These are phyloP conservation scores for Barnettozyma sp. DNA, from an alignment of 805 yeast genomes.

Conservation along the genomic window DNA sequence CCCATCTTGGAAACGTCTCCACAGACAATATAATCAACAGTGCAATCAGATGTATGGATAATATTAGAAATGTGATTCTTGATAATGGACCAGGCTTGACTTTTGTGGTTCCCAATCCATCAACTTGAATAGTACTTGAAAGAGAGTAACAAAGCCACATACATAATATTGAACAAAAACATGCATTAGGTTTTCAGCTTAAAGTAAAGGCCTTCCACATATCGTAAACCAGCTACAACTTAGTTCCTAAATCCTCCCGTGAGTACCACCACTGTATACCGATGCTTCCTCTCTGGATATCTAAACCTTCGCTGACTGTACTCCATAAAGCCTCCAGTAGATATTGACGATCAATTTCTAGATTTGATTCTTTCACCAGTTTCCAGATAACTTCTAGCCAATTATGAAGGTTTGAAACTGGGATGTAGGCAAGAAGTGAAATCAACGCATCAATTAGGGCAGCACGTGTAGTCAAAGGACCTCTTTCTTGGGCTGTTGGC, in stretches of 20 bases:
- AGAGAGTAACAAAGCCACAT: too few relatives aligned
- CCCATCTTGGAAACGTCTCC: constrained; percentile 70
- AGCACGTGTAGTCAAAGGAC: constrained; percentile 35
- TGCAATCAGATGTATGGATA: constrained; percentile 46
- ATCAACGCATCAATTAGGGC: constrained; percentile 42
- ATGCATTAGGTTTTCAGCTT: too few relatives aligned
- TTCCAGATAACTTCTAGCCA: constrained; percentile 45
- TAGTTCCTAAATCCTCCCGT: constrained; percentile 9
- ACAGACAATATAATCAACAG: constrained; percentile 47
- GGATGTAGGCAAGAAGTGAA: constrained; percentile 47
- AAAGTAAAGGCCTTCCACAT: too few relatives aligned
- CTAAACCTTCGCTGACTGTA: constrained; percentile 49
- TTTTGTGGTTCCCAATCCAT: constrained; percentile 4
- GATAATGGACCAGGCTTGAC: constrained; percentile 16
- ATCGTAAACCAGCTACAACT: constrained; percentile 11
- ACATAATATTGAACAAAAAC: too few relatives aligned
- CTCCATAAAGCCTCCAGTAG: constrained; percentile 44
- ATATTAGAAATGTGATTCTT: constrained; percentile 28
- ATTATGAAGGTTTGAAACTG: constrained; percentile 31
- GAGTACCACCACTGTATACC: constrained; percentile 63
- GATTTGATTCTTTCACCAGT: constrained; percentile 28
- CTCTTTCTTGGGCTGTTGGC: constrained; percentile 9
- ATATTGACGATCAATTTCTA: constrained; percentile 31
- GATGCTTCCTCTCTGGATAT: constrained; percentile 46
- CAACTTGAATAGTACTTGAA: too few relatives aligned